Conservation (phyloP, 2,329 filamentous ascomycete genomes). For the Exserohilum rostratum region DNA sequence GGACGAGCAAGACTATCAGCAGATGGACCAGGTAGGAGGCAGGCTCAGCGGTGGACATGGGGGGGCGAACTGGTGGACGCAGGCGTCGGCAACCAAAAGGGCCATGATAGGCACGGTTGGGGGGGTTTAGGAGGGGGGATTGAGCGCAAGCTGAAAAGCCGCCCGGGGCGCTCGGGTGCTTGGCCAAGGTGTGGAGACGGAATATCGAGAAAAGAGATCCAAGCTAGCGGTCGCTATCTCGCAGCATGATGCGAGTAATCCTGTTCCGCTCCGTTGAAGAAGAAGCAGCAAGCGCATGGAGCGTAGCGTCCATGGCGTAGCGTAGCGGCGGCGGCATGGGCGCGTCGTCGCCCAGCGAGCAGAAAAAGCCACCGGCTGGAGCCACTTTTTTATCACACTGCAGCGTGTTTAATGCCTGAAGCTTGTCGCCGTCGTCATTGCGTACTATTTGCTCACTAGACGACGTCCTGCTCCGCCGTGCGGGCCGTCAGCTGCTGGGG, state of each 20-base stretch:
- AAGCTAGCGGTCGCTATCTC: constrained; percentile 33
- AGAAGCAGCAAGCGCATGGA: constrained; percentile 1
- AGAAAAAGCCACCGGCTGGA: constrained; percentile 21
- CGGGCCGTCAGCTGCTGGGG: constrained; percentile 30
- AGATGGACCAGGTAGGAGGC: constrained; percentile 19
- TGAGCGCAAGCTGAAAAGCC: constrained; percentile 6
- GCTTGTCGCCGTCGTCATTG: constrained; percentile 20
- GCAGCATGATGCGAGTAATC: constrained; percentile 34
- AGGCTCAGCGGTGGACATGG: constrained; percentile 31
- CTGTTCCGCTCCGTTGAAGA: constrained; percentile 15
- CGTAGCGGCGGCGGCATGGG: not conserved
- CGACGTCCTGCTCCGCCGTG: constrained; percentile 21
- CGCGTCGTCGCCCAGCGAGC: not conserved
- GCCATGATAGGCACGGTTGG: constrained; percentile 32
- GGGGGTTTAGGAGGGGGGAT: constrained; percentile 9
- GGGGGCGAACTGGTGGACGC: constrained; percentile 22
- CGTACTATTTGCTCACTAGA: constrained; percentile 27
- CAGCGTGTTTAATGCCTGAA: constrained; percentile 17
- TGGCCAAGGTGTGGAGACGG: constrained; percentile 22
- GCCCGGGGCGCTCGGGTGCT: constrained; percentile 18
- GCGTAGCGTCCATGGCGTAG: too few species aligned
- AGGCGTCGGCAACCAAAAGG: constrained; percentile 20
- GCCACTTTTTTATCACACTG: constrained; percentile 20
- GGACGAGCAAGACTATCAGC: constrained; percentile 39
- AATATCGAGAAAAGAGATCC: constrained; percentile 29